Conservation (phyloP, 495 filamentous ascomycete species). For the Daldinia concentrica region DNA sequence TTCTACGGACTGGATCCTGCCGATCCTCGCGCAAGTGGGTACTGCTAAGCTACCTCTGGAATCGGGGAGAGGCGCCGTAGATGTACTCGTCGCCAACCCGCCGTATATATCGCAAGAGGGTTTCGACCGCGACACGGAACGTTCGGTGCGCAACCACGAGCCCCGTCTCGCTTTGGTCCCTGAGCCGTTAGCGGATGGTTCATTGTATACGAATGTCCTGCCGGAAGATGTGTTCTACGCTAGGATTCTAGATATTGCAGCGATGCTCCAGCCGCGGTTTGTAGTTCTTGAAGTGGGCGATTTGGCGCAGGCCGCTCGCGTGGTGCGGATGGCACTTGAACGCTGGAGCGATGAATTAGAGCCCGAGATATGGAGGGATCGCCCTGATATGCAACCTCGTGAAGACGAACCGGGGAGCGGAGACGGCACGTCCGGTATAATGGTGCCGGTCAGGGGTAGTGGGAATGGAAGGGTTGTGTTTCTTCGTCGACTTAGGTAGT, state of each 20-base stretch:
- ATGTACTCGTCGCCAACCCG: conserved; percentile 88
- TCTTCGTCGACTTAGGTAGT: conserved; percentile 16
- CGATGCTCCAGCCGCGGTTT: conserved; percentile 49
- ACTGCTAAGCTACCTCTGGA: no score
- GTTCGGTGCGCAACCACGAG: conserved; percentile 82
- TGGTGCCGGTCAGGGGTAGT: conserved; percentile 44
- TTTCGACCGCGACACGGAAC: conserved; percentile 66
- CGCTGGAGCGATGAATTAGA: conserved; percentile 22
- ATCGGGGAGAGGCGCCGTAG: conserved; percentile 53
- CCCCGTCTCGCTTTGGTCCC: conserved; percentile 81
- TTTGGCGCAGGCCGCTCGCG: conserved; percentile 65
- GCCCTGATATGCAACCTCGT: conserved; percentile 42
- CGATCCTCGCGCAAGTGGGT: conserved; percentile 3
- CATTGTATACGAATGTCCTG: conserved; percentile 7
- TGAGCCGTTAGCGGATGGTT: not conserved
- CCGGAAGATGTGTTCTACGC: conserved; percentile 71
- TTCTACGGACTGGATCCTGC: conserved; percentile 30
- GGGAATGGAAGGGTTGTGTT: conserved; percentile 52
- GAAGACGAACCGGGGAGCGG: conserved; percentile 28
- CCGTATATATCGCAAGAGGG: conserved; percentile 79
- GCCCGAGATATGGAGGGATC: conserved; percentile 66
- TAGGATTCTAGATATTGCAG: conserved; percentile 55
- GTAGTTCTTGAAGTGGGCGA: conserved; percentile 69
- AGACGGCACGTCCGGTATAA: conserved; percentile 15
- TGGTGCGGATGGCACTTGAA: conserved; percentile 57